These are phyloP conservation scores for Pseudogymnoascus sp. DNA, from an alignment of 2,329 filamentous ascomycete genomes.

Conservation along the genomic window DNA sequence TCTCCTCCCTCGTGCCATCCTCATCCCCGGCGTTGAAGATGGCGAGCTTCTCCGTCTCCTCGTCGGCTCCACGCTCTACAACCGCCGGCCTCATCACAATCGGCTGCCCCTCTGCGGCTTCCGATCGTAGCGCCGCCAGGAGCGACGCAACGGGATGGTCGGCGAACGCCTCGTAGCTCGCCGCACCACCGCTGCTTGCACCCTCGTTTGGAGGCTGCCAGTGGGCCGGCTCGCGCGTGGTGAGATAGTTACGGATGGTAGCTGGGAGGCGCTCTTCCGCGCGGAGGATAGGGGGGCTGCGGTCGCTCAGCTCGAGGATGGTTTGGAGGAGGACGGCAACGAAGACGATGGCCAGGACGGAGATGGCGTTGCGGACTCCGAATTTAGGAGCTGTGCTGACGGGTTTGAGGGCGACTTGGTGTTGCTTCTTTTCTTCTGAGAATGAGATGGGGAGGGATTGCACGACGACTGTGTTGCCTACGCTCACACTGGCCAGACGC, in stretches of 20 bases:
- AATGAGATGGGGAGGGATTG: slow-evolving; percentile 28
- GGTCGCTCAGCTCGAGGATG: slow-evolving; percentile 24
- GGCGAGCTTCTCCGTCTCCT: slow-evolving; percentile 9
- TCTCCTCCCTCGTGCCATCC: slow-evolving; percentile 12
- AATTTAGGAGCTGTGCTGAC: not conserved
- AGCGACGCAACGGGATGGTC: slow-evolving; percentile 1
- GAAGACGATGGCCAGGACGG: slow-evolving; percentile 17
- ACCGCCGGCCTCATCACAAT: not conserved
- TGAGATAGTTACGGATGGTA: not conserved
- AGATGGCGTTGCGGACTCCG: slow-evolving; percentile 13
- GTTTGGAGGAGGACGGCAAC: slow-evolving; percentile 23
- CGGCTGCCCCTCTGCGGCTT: slow-evolving; percentile 3
- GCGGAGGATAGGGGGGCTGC: slow-evolving; percentile 18
- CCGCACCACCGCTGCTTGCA: not conserved
- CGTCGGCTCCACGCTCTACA: not conserved
- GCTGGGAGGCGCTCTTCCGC: slow-evolving; percentile 17
- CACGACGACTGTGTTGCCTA: slow-evolving; percentile 28
- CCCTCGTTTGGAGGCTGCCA: not conserved
- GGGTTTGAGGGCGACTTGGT: slow-evolving; percentile 6
- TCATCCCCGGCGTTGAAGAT: slow-evolving; percentile 10
- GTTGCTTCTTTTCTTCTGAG: not conserved
- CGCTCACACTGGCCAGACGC: slow-evolving; percentile 27
- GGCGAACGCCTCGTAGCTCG: not conserved
- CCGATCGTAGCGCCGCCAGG: not conserved
- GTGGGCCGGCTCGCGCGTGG: not conserved